Evolutionary conservation across 2,329 filamentous ascomycete species (phyloP).

Genomic region (Dactylella cylindrospora): DNA sequence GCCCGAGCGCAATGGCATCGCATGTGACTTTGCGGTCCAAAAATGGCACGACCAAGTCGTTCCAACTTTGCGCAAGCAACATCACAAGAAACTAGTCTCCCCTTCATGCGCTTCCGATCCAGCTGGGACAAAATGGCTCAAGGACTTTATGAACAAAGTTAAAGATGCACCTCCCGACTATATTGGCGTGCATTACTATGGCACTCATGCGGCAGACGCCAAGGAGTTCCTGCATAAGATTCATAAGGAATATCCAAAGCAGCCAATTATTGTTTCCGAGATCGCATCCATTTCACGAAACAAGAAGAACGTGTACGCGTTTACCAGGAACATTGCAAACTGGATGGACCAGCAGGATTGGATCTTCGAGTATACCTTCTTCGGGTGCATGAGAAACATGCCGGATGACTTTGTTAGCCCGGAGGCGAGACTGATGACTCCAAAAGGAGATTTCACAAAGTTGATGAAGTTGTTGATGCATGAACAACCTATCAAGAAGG

Average conservation of each 20-base stretch:
- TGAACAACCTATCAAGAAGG: slow-evolving; percentile 27
- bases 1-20: slow-evolving; percentile 53
- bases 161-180: slow-evolving; percentile 53
- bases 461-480: slow-evolving; percentile 50
- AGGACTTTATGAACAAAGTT: slow-evolving; percentile 53
- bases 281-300: slow-evolving; percentile 54
- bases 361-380: slow-evolving; percentile 55
- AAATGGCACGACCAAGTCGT: slow-evolving; percentile 53
- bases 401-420: slow-evolving; percentile 56
- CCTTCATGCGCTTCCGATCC: slow-evolving; percentile 53
- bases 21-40: slow-evolving; percentile 51
- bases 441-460: slow-evolving; percentile 53
- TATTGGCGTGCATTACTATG: slow-evolving; percentile 56
- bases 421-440: slow-evolving; percentile 56
- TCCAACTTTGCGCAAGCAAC: slow-evolving; percentile 50
- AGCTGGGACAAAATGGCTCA: slow-evolving; percentile 53
- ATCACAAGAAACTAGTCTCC: slow-evolving; percentile 52
- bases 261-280: slow-evolving; percentile 54
- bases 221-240: slow-evolving; percentile 52
- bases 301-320: slow-evolving; percentile 51
- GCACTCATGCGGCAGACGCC: slow-evolving; percentile 50
- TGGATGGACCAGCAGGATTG: slow-evolving; percentile 55
- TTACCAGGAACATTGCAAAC: slow-evolving; percentile 53
- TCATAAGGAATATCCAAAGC: slow-evolving; percentile 51
- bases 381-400: slow-evolving; percentile 54